These are phyloP conservation scores for Plenodomus biglobosus DNA, from an alignment of 2,329 filamentous ascomycete genomes.

Conservation along the genomic window DNA sequence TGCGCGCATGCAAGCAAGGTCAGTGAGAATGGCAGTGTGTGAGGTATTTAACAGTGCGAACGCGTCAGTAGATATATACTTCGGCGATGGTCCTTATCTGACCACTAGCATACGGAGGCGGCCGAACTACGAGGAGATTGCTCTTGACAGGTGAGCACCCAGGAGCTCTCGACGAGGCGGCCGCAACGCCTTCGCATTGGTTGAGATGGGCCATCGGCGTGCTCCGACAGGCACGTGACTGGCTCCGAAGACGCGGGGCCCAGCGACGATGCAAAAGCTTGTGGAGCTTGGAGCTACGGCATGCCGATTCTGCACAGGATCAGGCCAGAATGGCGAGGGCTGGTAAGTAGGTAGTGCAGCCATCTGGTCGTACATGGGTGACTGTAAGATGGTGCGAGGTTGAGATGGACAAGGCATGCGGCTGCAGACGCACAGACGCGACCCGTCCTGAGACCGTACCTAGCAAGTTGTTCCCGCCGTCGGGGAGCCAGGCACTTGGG, in stretches of 20 bases:
- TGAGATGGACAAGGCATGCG: background rate
- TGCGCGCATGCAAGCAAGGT: background rate
- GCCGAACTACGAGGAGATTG: conserved; percentile 34
- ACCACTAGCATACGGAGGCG: conserved; percentile 31
- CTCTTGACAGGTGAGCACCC: conserved; percentile 29
- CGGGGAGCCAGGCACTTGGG: background rate
- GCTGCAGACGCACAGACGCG: conserved; percentile 5
- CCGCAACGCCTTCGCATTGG: conserved; percentile 28
- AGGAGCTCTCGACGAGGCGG: conserved; percentile 28
- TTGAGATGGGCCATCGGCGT: conserved; percentile 39
- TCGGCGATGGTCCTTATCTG: conserved; percentile 30
- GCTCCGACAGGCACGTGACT: conserved; percentile 38
- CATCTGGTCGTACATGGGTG: conserved; percentile 1
- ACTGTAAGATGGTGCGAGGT: background rate
- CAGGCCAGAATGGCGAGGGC: conserved; percentile 29
- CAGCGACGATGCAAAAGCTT: conserved; percentile 8
- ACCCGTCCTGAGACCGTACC: background rate
- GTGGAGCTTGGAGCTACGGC: conserved; percentile 9
- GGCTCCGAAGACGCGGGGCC: conserved; percentile 11
- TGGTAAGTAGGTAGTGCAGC: conserved; percentile 3
- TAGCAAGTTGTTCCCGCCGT: background rate
- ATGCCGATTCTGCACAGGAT: conserved; percentile 17
- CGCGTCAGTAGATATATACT: conserved; percentile 33
- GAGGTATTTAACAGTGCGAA: conserved; percentile 10
- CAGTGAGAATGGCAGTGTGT: conserved; percentile 3